phyloP scores from a whole-genome alignment of 2,329 filamentous ascomycete genomes.

The Macrophomina pseudophaseolina region DNA sequence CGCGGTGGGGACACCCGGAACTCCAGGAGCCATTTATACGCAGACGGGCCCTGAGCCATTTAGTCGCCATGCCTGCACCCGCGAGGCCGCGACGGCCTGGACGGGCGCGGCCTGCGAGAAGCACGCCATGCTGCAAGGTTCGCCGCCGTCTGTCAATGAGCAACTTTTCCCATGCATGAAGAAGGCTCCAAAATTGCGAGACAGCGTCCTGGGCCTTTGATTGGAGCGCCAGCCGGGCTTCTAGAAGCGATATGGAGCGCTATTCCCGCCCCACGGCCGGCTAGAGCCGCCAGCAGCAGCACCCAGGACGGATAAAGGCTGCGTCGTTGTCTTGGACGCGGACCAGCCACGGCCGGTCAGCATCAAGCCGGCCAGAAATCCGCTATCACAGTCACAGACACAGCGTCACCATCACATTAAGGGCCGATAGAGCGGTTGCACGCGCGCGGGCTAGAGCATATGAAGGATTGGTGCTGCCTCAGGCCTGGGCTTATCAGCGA shows the following conservation, averaged over 20 bases:
- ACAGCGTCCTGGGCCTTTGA: not conserved
- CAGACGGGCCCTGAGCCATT: slow-evolving; percentile 14
- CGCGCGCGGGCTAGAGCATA: slow-evolving; percentile 12
- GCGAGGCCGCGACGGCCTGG: not conserved
- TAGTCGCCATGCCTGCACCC: not conserved
- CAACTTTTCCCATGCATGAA: slow-evolving; percentile 20
- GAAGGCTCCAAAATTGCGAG: slow-evolving; percentile 22
- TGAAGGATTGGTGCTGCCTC: slow-evolving; percentile 9
- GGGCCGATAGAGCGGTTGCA: slow-evolving; percentile 18
- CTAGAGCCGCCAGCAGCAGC: slow-evolving; percentile 2
- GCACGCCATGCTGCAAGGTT: slow-evolving; percentile 21
- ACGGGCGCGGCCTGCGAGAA: slow-evolving; percentile 4
- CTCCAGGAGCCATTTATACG: slow-evolving; percentile 18
- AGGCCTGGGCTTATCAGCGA: slow-evolving; percentile 11
- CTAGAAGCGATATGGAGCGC: slow-evolving; percentile 19
- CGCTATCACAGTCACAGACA: slow-evolving; percentile 21
- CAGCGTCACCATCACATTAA: slow-evolving; percentile 1
- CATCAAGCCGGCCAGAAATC: slow-evolving; percentile 20
- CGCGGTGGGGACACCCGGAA: slow-evolving; percentile 15
- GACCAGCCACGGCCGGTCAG: slow-evolving; percentile 22
- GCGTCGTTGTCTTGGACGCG: slow-evolving; percentile 16
- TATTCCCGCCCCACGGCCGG: slow-evolving; percentile 4
- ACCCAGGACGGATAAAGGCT: slow-evolving; percentile 7
- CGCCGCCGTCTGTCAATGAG: not conserved
- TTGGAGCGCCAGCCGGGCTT: slow-evolving; percentile 9